Evolutionary conservation across 768 basidiomycete genomes (phyloP), one percentile per base, ranked within the genome.

Genomic region (Royoungia palumana): DNA sequence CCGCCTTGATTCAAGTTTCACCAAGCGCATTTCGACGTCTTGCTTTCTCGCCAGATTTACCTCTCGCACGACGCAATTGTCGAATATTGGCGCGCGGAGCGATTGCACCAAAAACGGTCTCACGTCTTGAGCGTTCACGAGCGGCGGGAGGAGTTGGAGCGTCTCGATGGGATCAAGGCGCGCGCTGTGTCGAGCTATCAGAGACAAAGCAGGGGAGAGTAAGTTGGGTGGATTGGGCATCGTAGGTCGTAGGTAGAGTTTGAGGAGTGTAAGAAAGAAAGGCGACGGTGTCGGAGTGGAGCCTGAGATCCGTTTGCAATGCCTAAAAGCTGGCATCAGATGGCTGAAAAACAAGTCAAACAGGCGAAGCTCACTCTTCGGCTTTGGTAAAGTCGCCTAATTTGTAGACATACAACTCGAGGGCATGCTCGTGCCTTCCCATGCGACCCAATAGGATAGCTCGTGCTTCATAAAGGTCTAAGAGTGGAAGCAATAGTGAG

Each of bases 331-430:
- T 13, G 22, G 38, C 21, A 16, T 20, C 40, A 47, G 56, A 47
- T 25, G 4, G 8, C 21, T 22, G 10, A 25, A 8, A 24, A 17
- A 9, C 30, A 22, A 13, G 19, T 25, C 16, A 5, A 21, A 9
- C 28, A 13, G 48, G 3, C 32, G n/a, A 6, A 17, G 64, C 85
- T 54, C 59, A 94, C 91, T 88, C 83, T 72, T 98, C 96, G 0
- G 96, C 96, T 53, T 92, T 92, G 22, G 69, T 52, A 64, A 86
- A 92, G 61, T 94, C 87, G 34, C 84, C 78, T 27, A 98, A 74
- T 30, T 83, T 81, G 62, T 97, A 87, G 6, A 94, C 93, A 64
- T 98, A 99, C 13, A 95, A 78, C 61, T 94, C 91, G n/a, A 98
- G 78, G 1, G 95, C 94, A 52, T 86, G 90, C 53, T 96, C 92